Evolutionary conservation across 148 eudicot genomes (phyloP).

Genomic region (Cornus controversa): DNA sequence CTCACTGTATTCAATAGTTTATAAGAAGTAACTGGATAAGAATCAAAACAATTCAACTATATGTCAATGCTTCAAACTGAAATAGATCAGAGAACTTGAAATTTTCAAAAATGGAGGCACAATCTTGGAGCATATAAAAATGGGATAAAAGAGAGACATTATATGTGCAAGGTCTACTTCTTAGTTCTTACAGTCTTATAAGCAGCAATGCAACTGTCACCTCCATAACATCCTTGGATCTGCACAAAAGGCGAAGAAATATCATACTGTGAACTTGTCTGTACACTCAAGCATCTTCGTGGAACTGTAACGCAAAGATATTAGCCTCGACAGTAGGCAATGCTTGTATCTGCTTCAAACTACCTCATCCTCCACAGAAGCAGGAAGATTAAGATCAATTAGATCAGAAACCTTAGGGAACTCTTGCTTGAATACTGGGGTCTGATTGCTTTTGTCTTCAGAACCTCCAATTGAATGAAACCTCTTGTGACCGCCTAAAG

Average conservation of each 20-base stretch:
- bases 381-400: constrained; percentile 86
- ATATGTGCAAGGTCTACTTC: not conserved
- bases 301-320: not conserved
- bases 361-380: constrained; percentile 56
- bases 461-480: constrained; percentile 62
- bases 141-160: not conserved
- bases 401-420: constrained; percentile 27
- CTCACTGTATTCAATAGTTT: not conserved
- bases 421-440: constrained; percentile 12
- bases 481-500: constrained; percentile 96
- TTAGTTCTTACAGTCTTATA: constrained; percentile 3
- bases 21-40: not conserved
- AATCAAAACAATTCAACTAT: not conserved
- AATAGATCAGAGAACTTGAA: constrained; percentile 1
- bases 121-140: constrained; percentile 9
- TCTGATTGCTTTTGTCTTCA: constrained; percentile 19
- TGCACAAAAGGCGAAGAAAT: not conserved
- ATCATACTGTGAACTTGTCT: not conserved
- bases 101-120: not conserved
- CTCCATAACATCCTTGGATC: constrained; percentile 9
- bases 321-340: not conserved
- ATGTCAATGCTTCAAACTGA: constrained; percentile 1
- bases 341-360: constrained; percentile 6
- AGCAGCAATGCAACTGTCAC: not conserved
- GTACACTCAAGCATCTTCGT: not conserved